These are phyloP conservation scores for Sideroxylon spinosum DNA, from an alignment of 179 eudicot genomes.

Conservation along the genomic window DNA sequence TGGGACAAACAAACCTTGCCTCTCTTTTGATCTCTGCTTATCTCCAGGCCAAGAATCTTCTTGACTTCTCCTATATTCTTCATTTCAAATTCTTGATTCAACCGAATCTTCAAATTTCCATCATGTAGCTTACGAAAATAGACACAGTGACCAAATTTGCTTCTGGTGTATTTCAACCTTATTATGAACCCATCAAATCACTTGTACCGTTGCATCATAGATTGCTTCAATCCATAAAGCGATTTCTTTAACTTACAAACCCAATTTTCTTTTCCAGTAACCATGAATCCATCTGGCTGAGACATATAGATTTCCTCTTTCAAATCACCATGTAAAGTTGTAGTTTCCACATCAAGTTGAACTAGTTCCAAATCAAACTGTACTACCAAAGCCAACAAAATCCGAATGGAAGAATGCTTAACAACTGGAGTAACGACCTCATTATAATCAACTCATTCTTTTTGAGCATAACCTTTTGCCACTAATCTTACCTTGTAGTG, in stretches of 20 bases:
- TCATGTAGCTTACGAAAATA: no score
- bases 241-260: slow-evolving; percentile 9
- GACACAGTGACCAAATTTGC: no score
- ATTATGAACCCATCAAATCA: no score
- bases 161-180: no score
- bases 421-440: neutral
- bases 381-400: neutral
- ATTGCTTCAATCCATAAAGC: neutral
- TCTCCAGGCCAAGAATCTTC: no score
- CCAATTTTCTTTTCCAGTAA: neutral
- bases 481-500: neutral
- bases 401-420: neutral
- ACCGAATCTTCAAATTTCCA: no score
- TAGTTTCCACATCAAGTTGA: slow-evolving; percentile 6
- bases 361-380: slow-evolving; percentile 1
- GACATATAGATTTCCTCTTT: slow-evolving; percentile 10
- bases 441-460: neutral
- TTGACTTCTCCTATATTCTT: no score
- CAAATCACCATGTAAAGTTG: slow-evolving; percentile 8
- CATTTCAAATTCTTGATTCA: no score
- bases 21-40: no score
- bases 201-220: no score
- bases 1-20: no score
- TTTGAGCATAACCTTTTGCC: neutral
- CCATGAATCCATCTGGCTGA: neutral